Evolutionary conservation across 352 stramenopile genomes (phyloP).

Genomic region (Globisporangium spinosum): DNA sequence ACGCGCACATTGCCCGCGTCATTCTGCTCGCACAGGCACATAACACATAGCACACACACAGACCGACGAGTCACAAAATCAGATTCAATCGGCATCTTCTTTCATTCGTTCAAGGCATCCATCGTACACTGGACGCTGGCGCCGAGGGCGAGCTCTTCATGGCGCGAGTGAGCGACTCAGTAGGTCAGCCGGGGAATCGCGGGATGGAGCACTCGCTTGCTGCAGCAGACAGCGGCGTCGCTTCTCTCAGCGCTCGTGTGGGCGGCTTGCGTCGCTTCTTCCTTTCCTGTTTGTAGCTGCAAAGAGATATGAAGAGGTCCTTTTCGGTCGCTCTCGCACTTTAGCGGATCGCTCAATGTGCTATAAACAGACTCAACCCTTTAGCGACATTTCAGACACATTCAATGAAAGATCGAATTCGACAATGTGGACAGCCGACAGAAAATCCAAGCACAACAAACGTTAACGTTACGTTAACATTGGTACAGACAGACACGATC

Average conservation of each 20-base stretch:
- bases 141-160: slow-evolving; percentile 9
- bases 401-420: not conserved
- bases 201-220: not conserved
- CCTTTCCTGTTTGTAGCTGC: not conserved
- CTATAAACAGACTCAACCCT: not conserved
- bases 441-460: not conserved
- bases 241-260: not conserved
- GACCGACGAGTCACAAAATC: not conserved
- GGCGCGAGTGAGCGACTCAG: not conserved
- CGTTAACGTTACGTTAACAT: not conserved
- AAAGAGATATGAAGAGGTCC: slow-evolving; percentile 3
- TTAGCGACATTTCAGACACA: not conserved
- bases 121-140: slow-evolving; percentile 2
- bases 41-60: not conserved
- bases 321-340: not conserved
- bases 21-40: not conserved
- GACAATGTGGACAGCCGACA: not conserved
- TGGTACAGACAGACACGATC: not conserved
- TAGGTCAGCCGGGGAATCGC: not conserved
- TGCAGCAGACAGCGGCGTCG: not conserved
- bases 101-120: not conserved
- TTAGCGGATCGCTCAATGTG: not conserved
- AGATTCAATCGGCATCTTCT: not conserved
- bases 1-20: slow-evolving; percentile 68
- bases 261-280: slow-evolving; percentile 4